These are phyloP conservation scores for Peronosclerospora sorghi DNA, from an alignment of 352 stramenopile genomes.

Conservation along the genomic window DNA sequence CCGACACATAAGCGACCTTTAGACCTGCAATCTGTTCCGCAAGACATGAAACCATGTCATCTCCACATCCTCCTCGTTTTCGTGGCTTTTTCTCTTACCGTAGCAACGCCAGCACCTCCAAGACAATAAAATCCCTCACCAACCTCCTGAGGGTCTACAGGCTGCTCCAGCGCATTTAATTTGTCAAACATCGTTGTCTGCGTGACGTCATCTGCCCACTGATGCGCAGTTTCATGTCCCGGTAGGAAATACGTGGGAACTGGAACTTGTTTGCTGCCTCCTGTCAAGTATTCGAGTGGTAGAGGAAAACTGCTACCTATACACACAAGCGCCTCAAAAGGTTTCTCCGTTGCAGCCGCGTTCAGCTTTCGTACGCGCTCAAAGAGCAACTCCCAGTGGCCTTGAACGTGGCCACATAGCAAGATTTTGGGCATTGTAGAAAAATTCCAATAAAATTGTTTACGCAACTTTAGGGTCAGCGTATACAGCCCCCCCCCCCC, in stretches of 20 bases:
- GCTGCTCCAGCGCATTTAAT: conserved; percentile 13
- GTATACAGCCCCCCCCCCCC: no score
- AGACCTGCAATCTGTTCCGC: conserved; percentile 27
- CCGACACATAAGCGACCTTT: conserved; percentile 31
- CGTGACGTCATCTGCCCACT: conserved; percentile 17
- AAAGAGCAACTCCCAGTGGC: conserved; percentile 51
- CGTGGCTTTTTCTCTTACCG: conserved; percentile 11
- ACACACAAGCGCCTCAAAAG: conserved; percentile 55
- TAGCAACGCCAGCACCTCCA: conserved; percentile 29
- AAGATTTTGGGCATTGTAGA: conserved; percentile 68
- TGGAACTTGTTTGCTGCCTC: conserved; percentile 25
- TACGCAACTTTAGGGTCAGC: no score
- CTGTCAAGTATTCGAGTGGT: conserved; percentile 29
- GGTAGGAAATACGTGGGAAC: conserved; percentile 55
- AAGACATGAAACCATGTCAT: not conserved
- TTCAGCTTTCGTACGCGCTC: conserved; percentile 67
- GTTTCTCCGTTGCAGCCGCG: conserved; percentile 30
- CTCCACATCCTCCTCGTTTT: not conserved
- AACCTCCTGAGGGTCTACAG: conserved; percentile 23
- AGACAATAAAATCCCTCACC: conserved; percentile 42
- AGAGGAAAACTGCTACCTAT: conserved; percentile 49
- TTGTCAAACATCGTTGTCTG: conserved; percentile 31
- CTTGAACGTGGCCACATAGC: conserved; percentile 54
- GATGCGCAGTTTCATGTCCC: conserved; percentile 17
- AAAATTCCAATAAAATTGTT: no score